Base-by-base conservation (phyloP, 2,329 filamentous ascomycete genomes). In the Mollisiaceae sp. region DNA sequence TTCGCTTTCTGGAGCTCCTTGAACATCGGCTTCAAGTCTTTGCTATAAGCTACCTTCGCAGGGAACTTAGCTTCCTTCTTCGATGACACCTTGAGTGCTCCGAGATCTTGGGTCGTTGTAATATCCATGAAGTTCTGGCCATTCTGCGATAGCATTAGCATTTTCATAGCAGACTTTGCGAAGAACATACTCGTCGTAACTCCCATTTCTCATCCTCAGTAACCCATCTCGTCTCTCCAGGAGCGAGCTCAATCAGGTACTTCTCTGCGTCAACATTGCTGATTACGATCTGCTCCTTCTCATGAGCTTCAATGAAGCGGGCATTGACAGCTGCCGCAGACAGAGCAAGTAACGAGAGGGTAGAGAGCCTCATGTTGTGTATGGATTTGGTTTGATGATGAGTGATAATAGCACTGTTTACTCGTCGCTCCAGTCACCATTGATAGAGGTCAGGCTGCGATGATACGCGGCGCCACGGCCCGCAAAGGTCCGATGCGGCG, bases 201-300 rank as follows among this genome's bases (percentile, higher is more conserved):
- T 90, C 89, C 93, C 94, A 97, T 80, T 98, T 99, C 81, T 97
- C 89, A 41, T 97, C 92, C 74, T 98, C 94, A 0, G 92, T 96
- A 38, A 97, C 90, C 91, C 92, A 95, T 83, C 85, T 82, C 27
- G 89, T 94, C 76, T 94, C 85, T 63, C 91, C 93, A 3, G 93
- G 93, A n/a, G 87, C 85, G 32, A 95, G 83, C 81, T 98, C 94
- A 69, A 99, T 89, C 56, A 97, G 83, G 77, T 86, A 95, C 72
- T 83, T 83, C 73, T 90, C 85, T 43, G 74, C 67, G 1, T 75
- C 67, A 67, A 78, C 71, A 65, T 69, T 74, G 27, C 77, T 79
- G 64, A 87, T 80, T 65, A 83, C 78, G 68, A 86, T 79, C 69
- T 82, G 81, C 72, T 86, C 79, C 65, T 70, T 75, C 72, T 89